phyloP scores from a whole-genome alignment of 257 asterid species.

The Haberlea rhodopensis region DNA sequence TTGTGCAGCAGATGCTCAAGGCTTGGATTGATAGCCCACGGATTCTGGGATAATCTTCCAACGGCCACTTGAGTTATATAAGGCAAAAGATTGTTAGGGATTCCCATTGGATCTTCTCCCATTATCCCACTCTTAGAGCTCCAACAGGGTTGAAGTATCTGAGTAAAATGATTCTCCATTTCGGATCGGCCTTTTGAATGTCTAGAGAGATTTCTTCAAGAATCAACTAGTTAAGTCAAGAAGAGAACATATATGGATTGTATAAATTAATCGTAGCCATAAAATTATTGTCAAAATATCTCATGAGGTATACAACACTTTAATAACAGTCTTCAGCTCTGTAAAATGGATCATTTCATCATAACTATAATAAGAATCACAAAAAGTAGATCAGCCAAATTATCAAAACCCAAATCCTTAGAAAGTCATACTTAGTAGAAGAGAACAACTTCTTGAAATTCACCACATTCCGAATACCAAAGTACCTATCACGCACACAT shows the following conservation, averaged over 20 bases:
- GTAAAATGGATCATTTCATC: too few relatives aligned
- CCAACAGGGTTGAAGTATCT: conserved; percentile 96
- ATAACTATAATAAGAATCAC: too few relatives aligned
- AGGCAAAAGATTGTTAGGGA: conserved; percentile 98
- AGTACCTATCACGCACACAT: too few relatives aligned
- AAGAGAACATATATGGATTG: background rate
- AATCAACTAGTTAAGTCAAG: conserved; percentile 46
- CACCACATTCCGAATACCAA: too few relatives aligned
- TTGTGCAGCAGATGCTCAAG: background rate
- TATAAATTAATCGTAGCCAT: too few relatives aligned
- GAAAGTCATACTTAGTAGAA: too few relatives aligned
- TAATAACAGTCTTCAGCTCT: too few relatives aligned
- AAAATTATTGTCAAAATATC: too few relatives aligned
- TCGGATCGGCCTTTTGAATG: conserved; percentile 61
- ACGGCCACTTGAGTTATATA: conserved; percentile 93
- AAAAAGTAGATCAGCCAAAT: too few relatives aligned
- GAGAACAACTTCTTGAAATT: too few relatives aligned
- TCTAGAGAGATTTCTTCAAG: conserved; percentile 93
- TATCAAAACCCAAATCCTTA: too few relatives aligned
- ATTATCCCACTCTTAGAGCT: conserved; percentile 85
- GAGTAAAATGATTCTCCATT: conserved; percentile 80
- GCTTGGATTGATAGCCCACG: background rate
- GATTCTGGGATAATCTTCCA: conserved; percentile 42
- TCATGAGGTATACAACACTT: too few relatives aligned
- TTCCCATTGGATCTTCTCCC: conserved; percentile 95